These are phyloP conservation scores for Cucumis hystrix DNA, from an alignment of 306 rosid genomes.

Conservation along the genomic window DNA sequence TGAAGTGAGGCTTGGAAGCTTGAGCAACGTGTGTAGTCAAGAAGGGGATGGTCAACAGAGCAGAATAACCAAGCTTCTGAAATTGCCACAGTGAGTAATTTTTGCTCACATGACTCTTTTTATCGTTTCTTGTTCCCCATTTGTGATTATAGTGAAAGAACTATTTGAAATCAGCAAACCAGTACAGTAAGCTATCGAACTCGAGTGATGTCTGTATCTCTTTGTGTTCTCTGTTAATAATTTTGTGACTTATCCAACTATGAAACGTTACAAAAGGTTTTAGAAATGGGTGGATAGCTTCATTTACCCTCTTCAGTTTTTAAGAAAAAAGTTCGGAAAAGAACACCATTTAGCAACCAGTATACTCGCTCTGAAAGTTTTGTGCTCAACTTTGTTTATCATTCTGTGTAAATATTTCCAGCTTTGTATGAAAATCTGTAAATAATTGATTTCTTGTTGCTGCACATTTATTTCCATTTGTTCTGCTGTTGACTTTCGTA, in stretches of 20 bases:
- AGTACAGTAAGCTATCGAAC: background rate
- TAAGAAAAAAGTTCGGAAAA: background rate
- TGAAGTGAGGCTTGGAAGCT: slow-evolving; percentile 90
- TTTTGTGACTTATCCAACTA: no score
- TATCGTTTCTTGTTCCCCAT: background rate
- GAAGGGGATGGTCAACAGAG: slow-evolving; percentile 85
- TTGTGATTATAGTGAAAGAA: background rate
- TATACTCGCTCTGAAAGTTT: background rate
- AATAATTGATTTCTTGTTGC: background rate
- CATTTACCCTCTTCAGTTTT: background rate
- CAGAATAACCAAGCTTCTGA: slow-evolving; percentile 59
- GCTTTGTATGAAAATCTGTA: background rate
- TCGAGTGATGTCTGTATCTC: background rate
- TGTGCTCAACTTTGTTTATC: background rate
- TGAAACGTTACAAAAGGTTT: background rate
- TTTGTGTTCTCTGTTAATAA: background rate
- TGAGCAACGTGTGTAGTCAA: slow-evolving; percentile 60
- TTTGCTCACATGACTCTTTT: background rate
- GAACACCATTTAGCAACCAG: background rate
- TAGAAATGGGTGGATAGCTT: background rate
- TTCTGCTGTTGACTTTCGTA: background rate
- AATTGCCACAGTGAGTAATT: slow-evolving; percentile 47
- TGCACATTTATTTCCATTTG: background rate
- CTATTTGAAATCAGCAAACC: background rate
- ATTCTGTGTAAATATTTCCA: background rate